These are phyloP conservation scores for Saccharum officinarum DNA, from an alignment of 176 grass and related monocot species.

Conservation along the genomic window DNA sequence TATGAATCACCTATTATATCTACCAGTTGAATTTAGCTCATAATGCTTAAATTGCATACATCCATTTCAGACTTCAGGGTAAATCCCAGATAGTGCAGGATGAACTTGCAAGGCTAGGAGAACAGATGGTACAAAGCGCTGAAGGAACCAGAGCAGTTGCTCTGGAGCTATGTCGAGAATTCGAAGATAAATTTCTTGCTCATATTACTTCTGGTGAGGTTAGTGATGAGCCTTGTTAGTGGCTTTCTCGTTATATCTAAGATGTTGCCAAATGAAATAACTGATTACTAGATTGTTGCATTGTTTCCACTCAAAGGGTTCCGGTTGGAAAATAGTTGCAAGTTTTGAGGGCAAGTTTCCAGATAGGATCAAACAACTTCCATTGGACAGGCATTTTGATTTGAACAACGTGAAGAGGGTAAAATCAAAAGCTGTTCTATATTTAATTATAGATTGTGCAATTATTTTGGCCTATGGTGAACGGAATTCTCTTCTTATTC, in stretches of 20 bases:
- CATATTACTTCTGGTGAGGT: constrained; percentile 91
- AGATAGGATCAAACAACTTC: constrained; percentile 91
- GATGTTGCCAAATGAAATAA: constrained; percentile 16
- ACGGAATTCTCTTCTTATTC: constrained; percentile 40
- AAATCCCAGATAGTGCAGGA: constrained; percentile 91
- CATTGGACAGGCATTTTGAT: constrained; percentile 89
- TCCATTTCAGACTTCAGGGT: constrained; percentile 70
- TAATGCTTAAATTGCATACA: constrained; percentile 26
- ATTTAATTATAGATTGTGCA: constrained; percentile 9
- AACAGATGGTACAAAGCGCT: constrained; percentile 77
- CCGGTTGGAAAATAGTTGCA: constrained; percentile 93
- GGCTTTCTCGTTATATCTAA: constrained; percentile 26
- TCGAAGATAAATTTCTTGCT: constrained; percentile 88
- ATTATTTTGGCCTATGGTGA: constrained; percentile 34
- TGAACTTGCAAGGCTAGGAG: constrained; percentile 89
- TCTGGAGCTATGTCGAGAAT: constrained; percentile 89
- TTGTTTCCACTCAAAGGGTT: constrained; percentile 57
- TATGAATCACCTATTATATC: constrained; percentile 2
- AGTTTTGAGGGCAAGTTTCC: constrained; percentile 96
- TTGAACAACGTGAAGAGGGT: constrained; percentile 95
- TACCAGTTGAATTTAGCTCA: constrained; percentile 10
- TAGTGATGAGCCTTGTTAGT: constrained; percentile 41
- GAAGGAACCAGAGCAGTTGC: constrained; percentile 89
- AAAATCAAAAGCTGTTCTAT: constrained; percentile 33
- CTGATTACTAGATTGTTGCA: constrained; percentile 16